A percentile compares a stretch with the other conserved stretches of the same genome.
These are phyloP conservation scores for Ascosphaera acerosa DNA, from an alignment of 2,329 filamentous ascomycete genomes.

Conservation along the genomic window DNA sequence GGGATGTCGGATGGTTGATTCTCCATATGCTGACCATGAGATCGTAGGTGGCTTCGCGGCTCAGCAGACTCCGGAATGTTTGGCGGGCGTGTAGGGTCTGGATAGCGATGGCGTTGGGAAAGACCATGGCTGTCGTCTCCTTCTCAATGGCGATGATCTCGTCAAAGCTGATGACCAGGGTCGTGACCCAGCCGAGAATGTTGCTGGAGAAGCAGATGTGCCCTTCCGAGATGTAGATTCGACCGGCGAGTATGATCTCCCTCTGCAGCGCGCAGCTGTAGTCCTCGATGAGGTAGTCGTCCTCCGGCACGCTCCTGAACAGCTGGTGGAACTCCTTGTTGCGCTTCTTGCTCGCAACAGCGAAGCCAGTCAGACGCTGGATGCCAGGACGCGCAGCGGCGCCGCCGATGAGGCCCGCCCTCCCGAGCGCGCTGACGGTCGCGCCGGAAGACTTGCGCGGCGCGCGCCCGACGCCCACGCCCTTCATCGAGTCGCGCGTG, in stretches of 20 bases:
- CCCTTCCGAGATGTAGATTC: slow-evolving; percentile 87
- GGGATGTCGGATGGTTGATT: slow-evolving; percentile 70
- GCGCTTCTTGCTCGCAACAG: slow-evolving; percentile 83
- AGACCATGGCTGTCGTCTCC: slow-evolving; percentile 79
- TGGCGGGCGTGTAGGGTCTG: slow-evolving; percentile 89
- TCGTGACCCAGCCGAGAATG: slow-evolving; percentile 94
- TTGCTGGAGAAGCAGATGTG: slow-evolving; percentile 98
- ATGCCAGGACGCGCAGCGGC: slow-evolving; percentile 31
- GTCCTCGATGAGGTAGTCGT: slow-evolving; percentile 94
- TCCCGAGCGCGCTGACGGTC: slow-evolving; percentile 46
- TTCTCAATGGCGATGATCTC: slow-evolving; percentile 95
- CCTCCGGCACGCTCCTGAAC: slow-evolving; percentile 91
- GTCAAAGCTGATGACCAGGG: slow-evolving; percentile 91
- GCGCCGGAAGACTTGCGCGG: slow-evolving; percentile 62
- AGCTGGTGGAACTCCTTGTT: slow-evolving; percentile 85
- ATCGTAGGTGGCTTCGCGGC: slow-evolving; percentile 87
- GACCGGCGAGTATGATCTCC: slow-evolving; percentile 81
- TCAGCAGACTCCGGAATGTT: slow-evolving; percentile 84
- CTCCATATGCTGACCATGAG: slow-evolving; percentile 97
- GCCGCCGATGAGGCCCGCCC: slow-evolving; percentile 45
- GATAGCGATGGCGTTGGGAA: slow-evolving; percentile 94
- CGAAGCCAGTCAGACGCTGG: slow-evolving; percentile 76
- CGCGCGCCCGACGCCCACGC: slow-evolving; percentile 35
- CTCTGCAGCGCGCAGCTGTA: slow-evolving; percentile 91
- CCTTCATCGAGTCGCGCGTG: no score